phyloP scores from a whole-genome alignment of 2,329 filamentous ascomycete species.

The Alternaria atra region DNA sequence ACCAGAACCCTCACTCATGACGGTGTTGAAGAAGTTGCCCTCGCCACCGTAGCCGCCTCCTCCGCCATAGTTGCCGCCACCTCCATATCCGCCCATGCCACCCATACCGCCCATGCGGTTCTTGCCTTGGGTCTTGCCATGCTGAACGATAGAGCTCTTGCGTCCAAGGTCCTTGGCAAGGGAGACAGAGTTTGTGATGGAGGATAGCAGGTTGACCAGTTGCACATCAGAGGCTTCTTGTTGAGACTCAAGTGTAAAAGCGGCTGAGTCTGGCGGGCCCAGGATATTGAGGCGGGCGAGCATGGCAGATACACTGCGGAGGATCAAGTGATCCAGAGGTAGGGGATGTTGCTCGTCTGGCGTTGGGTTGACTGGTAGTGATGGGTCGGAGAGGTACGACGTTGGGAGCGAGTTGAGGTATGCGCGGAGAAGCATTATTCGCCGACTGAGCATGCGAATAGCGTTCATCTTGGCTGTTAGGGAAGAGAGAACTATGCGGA shows the following conservation, averaged over 20 bases:
- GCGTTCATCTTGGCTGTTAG: conserved; percentile 91
- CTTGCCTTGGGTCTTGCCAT: conserved; percentile 48
- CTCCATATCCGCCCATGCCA: conserved; percentile 25
- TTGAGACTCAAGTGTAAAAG: conserved; percentile 74
- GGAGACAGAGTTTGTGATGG: conserved; percentile 76
- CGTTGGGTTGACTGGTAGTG: conserved; percentile 45
- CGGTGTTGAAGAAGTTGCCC: conserved; percentile 33
- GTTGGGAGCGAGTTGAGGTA: conserved; percentile 80
- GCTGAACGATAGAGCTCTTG: conserved; percentile 67
- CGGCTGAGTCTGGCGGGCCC: conserved; percentile 71
- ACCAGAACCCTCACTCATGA: conserved; percentile 28
- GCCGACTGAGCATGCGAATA: conserved; percentile 84
- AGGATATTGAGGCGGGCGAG: conserved; percentile 84
- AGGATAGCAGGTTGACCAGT: conserved; percentile 77
- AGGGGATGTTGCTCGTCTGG: conserved; percentile 38
- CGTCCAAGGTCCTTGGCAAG: conserved; percentile 77
- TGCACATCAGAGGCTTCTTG: conserved; percentile 86
- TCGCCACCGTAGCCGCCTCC: conserved; percentile 17
- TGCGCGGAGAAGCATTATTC: conserved; percentile 63
- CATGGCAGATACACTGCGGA: conserved; percentile 88
- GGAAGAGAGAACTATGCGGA: conserved; percentile 63
- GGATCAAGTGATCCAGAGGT: conserved; percentile 70
- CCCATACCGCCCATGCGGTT: conserved; percentile 29
- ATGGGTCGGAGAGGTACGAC: conserved; percentile 65
- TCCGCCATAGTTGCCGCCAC: conserved; percentile 21